Conservation (phyloP, 768 basidiomycete genomes). For the Gyrodon lividus region DNA sequence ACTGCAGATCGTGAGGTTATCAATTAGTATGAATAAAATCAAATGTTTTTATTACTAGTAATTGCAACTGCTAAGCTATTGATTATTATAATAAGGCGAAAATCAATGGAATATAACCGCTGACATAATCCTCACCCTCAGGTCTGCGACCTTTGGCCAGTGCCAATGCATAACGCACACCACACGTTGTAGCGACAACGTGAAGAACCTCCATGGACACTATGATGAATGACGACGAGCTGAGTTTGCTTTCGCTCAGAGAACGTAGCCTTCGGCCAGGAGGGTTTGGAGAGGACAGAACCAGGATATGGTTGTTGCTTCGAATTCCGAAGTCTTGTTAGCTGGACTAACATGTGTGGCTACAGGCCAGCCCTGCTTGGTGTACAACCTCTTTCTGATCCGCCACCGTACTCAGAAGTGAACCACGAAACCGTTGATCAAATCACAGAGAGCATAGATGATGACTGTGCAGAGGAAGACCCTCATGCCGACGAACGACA, state of each 20-base stretch:
- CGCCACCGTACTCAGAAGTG: conserved; percentile 27
- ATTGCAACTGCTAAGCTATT: no score
- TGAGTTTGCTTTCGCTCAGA: conserved; percentile 49
- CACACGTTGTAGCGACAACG: conserved; percentile 2
- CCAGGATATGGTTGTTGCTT: conserved; percentile 51
- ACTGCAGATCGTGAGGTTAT: no score
- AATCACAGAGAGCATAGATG: background rate
- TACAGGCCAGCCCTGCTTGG: conserved; percentile 30
- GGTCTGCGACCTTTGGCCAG: no score
- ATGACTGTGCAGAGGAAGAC: conserved; percentile 1
- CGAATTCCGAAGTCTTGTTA: conserved; percentile 4
- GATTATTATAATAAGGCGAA: no score
- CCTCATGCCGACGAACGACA: conserved; percentile 81
- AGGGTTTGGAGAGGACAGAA: conserved; percentile 63
- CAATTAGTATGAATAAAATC: no score
- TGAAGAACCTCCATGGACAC: conserved; percentile 19
- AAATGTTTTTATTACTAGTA: no score
- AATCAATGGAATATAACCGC: no score
- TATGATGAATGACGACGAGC: conserved; percentile 18
- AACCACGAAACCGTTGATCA: conserved; percentile 9
- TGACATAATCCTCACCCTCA: no score
- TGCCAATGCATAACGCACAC: background rate
- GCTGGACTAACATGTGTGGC: conserved; percentile 19
- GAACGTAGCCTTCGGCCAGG: conserved; percentile 50
- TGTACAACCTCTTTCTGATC: conserved; percentile 41